These are phyloP conservation scores for Coniochaeta hoffmannii DNA, from an alignment of 2,329 filamentous ascomycete genomes.

Conservation along the genomic window DNA sequence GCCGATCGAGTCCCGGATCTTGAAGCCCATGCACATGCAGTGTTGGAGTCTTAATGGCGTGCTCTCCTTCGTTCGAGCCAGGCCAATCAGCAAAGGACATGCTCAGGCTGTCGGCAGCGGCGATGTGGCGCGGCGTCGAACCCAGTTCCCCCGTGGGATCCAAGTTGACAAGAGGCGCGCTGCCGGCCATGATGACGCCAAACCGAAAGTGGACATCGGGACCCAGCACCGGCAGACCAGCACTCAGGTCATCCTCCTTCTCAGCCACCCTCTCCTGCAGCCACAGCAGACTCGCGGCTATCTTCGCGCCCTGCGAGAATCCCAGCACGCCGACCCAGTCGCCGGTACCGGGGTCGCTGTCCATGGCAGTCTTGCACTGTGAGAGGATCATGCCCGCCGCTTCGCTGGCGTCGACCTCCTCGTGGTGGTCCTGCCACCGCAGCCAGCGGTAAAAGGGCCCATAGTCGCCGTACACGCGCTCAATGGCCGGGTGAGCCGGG, in stretches of 20 bases:
- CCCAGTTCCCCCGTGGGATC: conserved; percentile 28
- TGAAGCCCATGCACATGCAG: conserved; percentile 60
- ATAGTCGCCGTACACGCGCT: conserved; percentile 55
- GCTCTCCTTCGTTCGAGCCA: conserved; percentile 32
- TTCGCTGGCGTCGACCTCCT: conserved; percentile 1
- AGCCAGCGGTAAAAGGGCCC: conserved; percentile 53
- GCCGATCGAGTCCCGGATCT: conserved; percentile 52
- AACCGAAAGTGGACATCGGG: conserved; percentile 44
- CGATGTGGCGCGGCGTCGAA: conserved; percentile 1
- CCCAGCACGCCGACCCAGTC: conserved; percentile 54
- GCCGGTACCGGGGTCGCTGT: conserved; percentile 43
- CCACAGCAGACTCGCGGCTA: conserved; percentile 51
- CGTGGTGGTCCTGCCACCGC: conserved; percentile 7
- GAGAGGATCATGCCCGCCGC: conserved; percentile 23
- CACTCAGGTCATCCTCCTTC: not conserved
- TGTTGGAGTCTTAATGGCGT: conserved; percentile 44
- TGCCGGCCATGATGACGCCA: conserved; percentile 53
- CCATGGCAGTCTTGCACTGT: conserved; percentile 41
- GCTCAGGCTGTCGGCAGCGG: conserved; percentile 10
- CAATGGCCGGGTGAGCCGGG: conserved; percentile 53
- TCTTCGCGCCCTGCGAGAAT: conserved; percentile 60
- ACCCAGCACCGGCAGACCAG: conserved; percentile 6
- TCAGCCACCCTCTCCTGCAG: conserved; percentile 43
- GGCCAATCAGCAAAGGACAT: conserved; percentile 34
- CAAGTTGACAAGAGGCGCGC: conserved; percentile 50